phyloP scores from a whole-genome alignment of 257 asterid genomes.

The Scutellaria baicalensis region DNA sequence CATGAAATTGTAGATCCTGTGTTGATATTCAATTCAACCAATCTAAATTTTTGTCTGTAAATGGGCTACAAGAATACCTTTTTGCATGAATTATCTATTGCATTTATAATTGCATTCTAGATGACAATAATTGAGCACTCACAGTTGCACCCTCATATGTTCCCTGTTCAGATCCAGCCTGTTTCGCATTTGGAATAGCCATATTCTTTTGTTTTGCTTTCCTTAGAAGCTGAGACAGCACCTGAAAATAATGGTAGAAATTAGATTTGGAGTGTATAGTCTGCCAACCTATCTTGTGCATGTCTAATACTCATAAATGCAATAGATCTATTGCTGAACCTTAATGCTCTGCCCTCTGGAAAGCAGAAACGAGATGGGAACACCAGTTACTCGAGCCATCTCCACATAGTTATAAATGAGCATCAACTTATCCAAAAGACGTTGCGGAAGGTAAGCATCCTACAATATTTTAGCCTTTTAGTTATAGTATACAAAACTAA shows the following conservation, averaged over 20 bases:
- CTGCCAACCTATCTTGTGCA: background rate
- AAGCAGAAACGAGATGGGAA: conserved; percentile 90
- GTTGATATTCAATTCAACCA: background rate
- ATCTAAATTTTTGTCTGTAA: background rate
- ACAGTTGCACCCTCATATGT: conserved; percentile 98
- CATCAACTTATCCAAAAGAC: conserved; percentile 96
- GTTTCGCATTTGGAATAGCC: conserved; percentile 87
- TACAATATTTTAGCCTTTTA: conserved; percentile 27
- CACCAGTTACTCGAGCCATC: conserved; percentile 99
- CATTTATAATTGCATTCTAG: background rate
- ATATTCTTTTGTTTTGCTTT: conserved; percentile 84
- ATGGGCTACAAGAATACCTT: background rate
- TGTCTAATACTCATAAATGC: background rate
- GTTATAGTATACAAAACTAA: conserved; percentile 6
- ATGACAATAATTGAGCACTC: conserved; percentile 29
- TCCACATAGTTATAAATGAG: conserved; percentile 88
- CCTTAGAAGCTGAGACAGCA: conserved; percentile 91
- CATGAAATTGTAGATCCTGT: background rate
- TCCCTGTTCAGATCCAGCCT: conserved; percentile 93
- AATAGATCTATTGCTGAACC: conserved; percentile 34
- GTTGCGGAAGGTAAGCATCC: conserved; percentile 99
- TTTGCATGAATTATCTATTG: background rate
- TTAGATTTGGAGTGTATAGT: conserved; percentile 18
- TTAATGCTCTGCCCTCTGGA: conserved; percentile 98
- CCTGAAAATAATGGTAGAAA: conserved; percentile 42